Evolutionary conservation across 768 basidiomycete genomes (phyloP).

Genomic region (Collybia nuda): DNA sequence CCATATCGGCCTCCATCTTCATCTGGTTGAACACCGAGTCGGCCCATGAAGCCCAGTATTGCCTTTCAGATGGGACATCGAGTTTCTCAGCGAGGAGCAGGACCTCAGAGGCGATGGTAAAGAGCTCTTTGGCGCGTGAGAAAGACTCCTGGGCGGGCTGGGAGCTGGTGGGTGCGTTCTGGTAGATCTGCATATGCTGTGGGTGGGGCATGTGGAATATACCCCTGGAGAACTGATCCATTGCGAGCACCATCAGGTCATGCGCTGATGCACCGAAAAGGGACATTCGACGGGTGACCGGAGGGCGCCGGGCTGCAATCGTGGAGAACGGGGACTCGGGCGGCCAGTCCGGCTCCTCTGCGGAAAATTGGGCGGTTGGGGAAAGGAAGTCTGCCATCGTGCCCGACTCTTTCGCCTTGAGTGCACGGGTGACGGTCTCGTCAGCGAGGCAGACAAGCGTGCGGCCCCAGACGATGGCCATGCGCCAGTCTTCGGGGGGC

Average conservation of each 20-base stretch:
- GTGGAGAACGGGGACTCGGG: constrained; percentile 50
- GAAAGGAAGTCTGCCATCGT: constrained; percentile 1
- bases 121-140: constrained; percentile 59
- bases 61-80: constrained; percentile 39
- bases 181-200: constrained; percentile 14
- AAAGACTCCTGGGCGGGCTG: constrained; percentile 31
- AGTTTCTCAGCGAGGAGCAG: constrained; percentile 61
- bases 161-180: constrained; percentile 9
- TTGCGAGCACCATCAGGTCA: constrained; percentile 58
- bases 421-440: constrained; percentile 36
- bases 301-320: constrained; percentile 48
- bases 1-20: constrained; percentile 57
- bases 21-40: constrained; percentile 64
- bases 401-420: constrained; percentile 13
- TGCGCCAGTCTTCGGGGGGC: constrained; percentile 60
- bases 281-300: constrained; percentile 47
- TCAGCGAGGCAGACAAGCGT: constrained; percentile 62
- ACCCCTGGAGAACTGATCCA: constrained; percentile 69
- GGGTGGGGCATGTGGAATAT: constrained; percentile 73
- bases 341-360: constrained; percentile 50
- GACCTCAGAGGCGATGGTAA: constrained; percentile 62
- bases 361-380: constrained; percentile 16
- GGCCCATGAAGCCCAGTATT: constrained; percentile 60
- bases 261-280: constrained; percentile 39
- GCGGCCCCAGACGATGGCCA: constrained; percentile 68